Evolutionary conservation across 179 eudicot genomes (phyloP), one percentile per base, ranked within the genome.

Genomic region (Camellia oleifera): DNA sequence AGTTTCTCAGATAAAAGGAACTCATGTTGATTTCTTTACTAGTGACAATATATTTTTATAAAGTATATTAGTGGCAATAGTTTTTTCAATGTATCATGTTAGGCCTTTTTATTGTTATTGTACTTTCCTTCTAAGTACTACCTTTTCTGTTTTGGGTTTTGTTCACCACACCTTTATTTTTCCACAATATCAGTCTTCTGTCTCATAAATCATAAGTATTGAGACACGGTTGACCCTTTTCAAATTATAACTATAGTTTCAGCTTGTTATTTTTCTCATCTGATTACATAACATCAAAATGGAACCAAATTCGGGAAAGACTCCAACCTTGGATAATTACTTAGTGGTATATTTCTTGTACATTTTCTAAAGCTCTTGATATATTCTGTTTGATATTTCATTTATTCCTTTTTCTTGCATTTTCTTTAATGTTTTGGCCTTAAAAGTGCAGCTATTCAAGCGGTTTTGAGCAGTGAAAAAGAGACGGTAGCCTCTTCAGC

Each of bases 381-480:
- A 11, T 42, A 32, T 32, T 42, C 2, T 15, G 42, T 72, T 9
- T 7, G 20, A n/a, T 4, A 61, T 61, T 17, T 48, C 8, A 7
- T 15, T 17, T 61, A 7, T 61, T 32, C 17, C 0, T 17, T 61
- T 61, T 61, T 5, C 23, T 1, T 61, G 20, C 23, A 61, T 61
- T 61, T 5, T 12, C 62, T 72, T 57, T 72, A 72, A 14, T 72
- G 14, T 8, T 52, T 13, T 72, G 62, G 62, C 42, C n/a, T 71
- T 48, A 3, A 48, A 68, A 42, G 44, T 83, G 80, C 90, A 94
- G 98, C 77, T 77, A 82, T 89, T 80, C 85, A 74, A 88, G 96
- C 94, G 32, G 87, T 85, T 78, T 76, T 90, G 84, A 83, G 88
- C 12, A 81, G 85, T 87, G 92, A 91, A 32, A 89, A 84, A 71